Conservation (phyloP, 306 rosid species). For the Prosopis cineraria region DNA sequence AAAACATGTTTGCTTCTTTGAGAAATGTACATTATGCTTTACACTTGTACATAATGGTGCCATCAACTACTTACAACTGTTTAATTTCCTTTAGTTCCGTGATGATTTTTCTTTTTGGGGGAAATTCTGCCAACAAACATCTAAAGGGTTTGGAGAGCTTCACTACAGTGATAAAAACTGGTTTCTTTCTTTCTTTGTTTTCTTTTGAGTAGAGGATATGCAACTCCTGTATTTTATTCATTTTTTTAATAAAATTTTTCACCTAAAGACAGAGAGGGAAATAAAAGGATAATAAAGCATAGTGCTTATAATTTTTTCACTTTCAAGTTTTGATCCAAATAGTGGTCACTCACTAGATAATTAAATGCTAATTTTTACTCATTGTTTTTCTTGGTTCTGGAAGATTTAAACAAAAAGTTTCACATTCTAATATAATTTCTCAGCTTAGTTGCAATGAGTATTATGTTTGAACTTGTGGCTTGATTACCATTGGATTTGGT, state of each 20-base stretch:
- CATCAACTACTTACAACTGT: background rate
- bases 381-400: slow-evolving; percentile 10
- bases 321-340: background rate
- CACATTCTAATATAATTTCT: background rate
- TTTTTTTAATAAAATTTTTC: background rate
- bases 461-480: slow-evolving; percentile 15
- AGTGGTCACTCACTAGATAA: background rate
- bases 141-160: background rate
- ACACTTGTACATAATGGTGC: background rate
- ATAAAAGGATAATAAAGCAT: background rate
- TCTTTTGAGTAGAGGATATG: background rate
- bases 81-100: background rate
- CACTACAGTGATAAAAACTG: background rate
- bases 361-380: background rate
- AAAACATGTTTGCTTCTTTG: slow-evolving; percentile 6
- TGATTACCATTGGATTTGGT: background rate
- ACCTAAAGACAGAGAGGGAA: background rate
- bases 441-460: background rate
- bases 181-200: too few species aligned
- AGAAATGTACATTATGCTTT: slow-evolving; percentile 8
- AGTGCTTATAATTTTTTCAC: too few species aligned
- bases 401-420: slow-evolving; percentile 4
- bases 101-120: slow-evolving; percentile 1
- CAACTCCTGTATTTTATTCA: background rate
- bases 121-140: background rate